Base-by-base conservation (phyloP, 345 rosid genomes). In the Eucalyptus tenuipes region DNA sequence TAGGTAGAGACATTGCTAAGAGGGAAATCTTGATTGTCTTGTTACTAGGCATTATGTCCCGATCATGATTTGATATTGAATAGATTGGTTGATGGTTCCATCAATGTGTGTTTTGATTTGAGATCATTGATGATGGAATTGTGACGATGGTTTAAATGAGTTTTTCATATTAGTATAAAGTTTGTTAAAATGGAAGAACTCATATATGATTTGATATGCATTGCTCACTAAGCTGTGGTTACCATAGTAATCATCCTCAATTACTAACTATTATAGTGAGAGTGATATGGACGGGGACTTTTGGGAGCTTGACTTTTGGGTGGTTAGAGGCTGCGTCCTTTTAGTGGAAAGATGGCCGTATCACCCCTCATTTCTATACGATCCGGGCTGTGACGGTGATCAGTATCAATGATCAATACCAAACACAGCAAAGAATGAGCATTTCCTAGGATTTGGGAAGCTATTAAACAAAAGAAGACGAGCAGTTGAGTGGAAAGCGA, bases 191-290 rank as follows among this genome's bases (percentile, higher is more conserved):
- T 52, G 55, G 55, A 52, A 52, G 55, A 52, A 52, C 55, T 3
- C 24, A 52, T 52, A 50, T 50, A 52, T 52, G 55, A 52, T 18
- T 3, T 7, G 64, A 57, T 24, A 57, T 57, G 64, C 29, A 25
- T 57, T 0, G 1, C n/a, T 57, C 7, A 10, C 2, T 25, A 1
- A 27, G n/a, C 64, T 5, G 0, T 25, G 64, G 12, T 57, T 10
- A 7, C 7, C 8, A 52, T 7, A 52, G 55, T 52, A 52, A 52
- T 52, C 55, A 52, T 52, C n/a, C n/a, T 57, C 2, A 14, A 57
- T 57, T 10, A 57, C 1, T 25, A 1, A 11, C n/a, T 11, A 27
- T 52, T 52, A 57, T 25, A 57, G 14, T 57, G n/a, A 11, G 13
- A 25, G 64, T 3, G 11, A 22, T 53, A 22, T 57, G 6, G 3